Base-by-base conservation (phyloP, 2,329 filamentous ascomycete genomes). In the Atkinsonella texensis region DNA sequence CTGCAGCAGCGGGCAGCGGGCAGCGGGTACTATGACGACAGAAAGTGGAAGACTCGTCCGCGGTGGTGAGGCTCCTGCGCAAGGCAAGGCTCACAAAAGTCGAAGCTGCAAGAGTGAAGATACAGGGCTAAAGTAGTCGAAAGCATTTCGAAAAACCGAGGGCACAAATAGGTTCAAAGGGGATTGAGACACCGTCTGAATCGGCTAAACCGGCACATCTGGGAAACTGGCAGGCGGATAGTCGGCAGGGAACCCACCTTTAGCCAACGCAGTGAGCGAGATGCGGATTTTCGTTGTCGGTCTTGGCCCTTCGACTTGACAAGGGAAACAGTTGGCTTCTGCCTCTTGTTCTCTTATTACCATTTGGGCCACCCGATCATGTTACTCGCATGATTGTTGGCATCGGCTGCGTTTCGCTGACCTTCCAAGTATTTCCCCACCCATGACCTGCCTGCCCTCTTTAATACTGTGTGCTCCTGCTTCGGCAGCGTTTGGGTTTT, bases 241-340 rank as follows among this genome's bases (percentile, higher is more conserved):
- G 51, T 52, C 51, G 51, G 51, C 51, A 52, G 51, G 17, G 3
- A 46, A 20, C 40, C 51, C 51, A 46, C 50, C 39, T 48, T 52
- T 44, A 45, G 32, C 28, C 23, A 35, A 41, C 17, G 44, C 44
- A 18, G 35, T 5, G 2, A 17, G 7, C 7, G 28, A 28, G 28
- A 28, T 28, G 28, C 28, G 28, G 28, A 6, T 28, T 8, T 3
- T 28, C 28, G 28, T 8, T 28, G 28, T 28, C 28, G 28, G 28
- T 28, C 28, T 28, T 28, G 28, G 28, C 28, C 28, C 28, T 28
- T 5, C 4, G 28, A 28, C 28, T 28, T 28, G 28, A 8, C 28
- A 28, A 28, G 28, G 28, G 28, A 28, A 28, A 28, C 28, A 28
- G 28, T 28, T 8, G 28, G 5, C 28, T 28, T 28, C 28, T 8